Evolutionary conservation across 2,329 filamentous ascomycete genomes (phyloP), one percentile per base, ranked within the genome.

Genomic region (Colletotrichum cuscutae): DNA sequence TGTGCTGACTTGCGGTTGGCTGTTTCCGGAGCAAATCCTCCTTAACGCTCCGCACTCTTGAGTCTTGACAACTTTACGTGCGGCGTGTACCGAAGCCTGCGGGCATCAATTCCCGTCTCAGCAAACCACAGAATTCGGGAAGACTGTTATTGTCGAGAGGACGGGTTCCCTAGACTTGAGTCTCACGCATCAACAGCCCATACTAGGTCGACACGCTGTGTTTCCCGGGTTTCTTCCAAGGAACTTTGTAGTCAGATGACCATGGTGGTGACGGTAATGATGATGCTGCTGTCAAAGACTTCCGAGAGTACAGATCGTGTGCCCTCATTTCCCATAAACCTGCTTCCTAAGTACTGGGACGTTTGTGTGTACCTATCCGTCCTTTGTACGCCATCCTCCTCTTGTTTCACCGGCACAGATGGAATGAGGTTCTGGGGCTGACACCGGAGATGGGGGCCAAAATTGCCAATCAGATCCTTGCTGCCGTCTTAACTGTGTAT

Each of bases 21-120:
- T 53, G 65, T 35, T 60, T 19, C 28, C 70, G 70, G 70, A 72
- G 70, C 70, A 70, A 65, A 65, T 46, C 28, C 70, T 72, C 70
- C 65, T 52, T 32, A n/a, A 26, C 26, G 26, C 65, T 70, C 70
- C 60, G 70, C 70, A 69, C 24, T 72, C 58, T 26, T n/a, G 30
- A 46, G 46, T 72, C 58, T 26, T n/a, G 30, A 46, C 53, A 35
- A 24, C n/a, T 59, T 28, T 69, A 37, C 35, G 35, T 37, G 35
- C 32, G 11, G 32, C 8, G 28, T 24, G 60, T 30, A 52, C 67
- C 52, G 35, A 65, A 22, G 37, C 49, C 28, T 62, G 63, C 56
- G 46, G 64, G 68, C 61, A 24, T 65, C 37, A 6, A 30, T 56
- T 66, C 46, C 52, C 35, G 64, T 52, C 24, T 54, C 30, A 42